These are phyloP conservation scores for Torrubiellomyces zombiae DNA, from an alignment of 2,329 filamentous ascomycete genomes.

Conservation along the genomic window DNA sequence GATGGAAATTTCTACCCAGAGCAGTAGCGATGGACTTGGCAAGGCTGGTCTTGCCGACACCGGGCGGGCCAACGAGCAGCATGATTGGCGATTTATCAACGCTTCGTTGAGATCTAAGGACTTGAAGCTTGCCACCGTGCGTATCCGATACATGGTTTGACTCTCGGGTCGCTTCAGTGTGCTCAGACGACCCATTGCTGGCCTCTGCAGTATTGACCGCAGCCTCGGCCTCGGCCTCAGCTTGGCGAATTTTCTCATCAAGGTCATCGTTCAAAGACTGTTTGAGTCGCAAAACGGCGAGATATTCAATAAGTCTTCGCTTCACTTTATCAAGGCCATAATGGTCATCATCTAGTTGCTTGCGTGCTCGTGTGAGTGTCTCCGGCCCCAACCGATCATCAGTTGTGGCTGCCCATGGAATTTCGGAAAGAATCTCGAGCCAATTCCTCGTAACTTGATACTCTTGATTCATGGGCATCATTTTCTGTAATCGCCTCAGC, in stretches of 20 bases:
- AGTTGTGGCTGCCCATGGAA: constrained; percentile 76
- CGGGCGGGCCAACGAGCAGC: constrained; percentile 80
- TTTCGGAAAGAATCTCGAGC: constrained; percentile 82
- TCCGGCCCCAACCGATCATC: constrained; percentile 72
- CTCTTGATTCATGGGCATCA: constrained; percentile 91
- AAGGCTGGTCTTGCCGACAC: constrained; percentile 89
- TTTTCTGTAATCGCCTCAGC: constrained; percentile 75
- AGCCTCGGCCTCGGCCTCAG: constrained; percentile 46
- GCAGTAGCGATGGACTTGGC: constrained; percentile 87
- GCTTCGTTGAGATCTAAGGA: constrained; percentile 68
- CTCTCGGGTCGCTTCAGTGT: constrained; percentile 6
- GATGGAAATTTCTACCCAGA: constrained; percentile 86
- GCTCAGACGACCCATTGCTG: too few relatives aligned
- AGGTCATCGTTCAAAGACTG: constrained; percentile 75
- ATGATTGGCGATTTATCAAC: constrained; percentile 93
- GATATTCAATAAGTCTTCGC: constrained; percentile 85
- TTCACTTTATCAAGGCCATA: constrained; percentile 96
- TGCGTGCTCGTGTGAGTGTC: constrained; percentile 62
- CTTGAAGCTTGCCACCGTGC: constrained; percentile 46
- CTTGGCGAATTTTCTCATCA: constrained; percentile 58
- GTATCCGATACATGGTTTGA: constrained; percentile 13
- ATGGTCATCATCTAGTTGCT: constrained; percentile 89
- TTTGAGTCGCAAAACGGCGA: constrained; percentile 91
- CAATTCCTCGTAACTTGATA: constrained; percentile 90
- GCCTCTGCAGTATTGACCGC: constrained; percentile 18